Evolutionary conservation across 1,139 yeast species (phyloP).

Genomic region (Pichia sp.): DNA sequence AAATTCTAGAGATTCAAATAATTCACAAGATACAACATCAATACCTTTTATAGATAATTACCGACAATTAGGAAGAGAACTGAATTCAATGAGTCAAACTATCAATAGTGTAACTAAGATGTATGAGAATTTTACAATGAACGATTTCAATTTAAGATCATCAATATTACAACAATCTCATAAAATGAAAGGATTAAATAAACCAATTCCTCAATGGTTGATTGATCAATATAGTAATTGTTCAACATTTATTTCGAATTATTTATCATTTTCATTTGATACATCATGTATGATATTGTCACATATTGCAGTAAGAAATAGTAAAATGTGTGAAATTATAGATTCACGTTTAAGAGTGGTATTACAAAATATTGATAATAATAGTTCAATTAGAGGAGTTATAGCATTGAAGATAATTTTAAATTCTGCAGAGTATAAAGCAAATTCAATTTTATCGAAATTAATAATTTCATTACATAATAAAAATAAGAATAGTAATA

Average conservation of each 20-base stretch:
- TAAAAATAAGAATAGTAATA: neutral
- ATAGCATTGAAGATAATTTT: slow-evolving; percentile 5
- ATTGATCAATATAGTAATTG: slow-evolving; percentile 7
- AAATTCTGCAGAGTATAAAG: slow-evolving; percentile 4
- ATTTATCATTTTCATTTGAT: slow-evolving; percentile 3
- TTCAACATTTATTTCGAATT: slow-evolving; percentile 5
- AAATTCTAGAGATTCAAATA: neutral
- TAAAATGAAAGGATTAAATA: neutral
- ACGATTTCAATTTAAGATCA: slow-evolving; percentile 8
- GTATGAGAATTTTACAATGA: slow-evolving; percentile 1
- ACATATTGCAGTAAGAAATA: slow-evolving; percentile 4
- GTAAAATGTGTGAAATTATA: slow-evolving; percentile 2
- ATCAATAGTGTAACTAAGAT: slow-evolving; percentile 1
- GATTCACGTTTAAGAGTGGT: slow-evolving; percentile 4
- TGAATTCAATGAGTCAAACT: neutral
- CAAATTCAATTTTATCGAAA: neutral
- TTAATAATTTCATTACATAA: neutral
- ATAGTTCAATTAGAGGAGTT: neutral
- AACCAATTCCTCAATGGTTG: slow-evolving; percentile 2
- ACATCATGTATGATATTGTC: slow-evolving; percentile 2
- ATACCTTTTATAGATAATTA: neutral
- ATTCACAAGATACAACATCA: neutral
- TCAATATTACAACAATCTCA: slow-evolving; percentile 3
- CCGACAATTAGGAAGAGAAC: slow-evolving; percentile 2
- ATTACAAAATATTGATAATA: neutral